Percentiles rank a stretch among this genome's conserved stretches.
These are phyloP conservation scores for Suillus tomentosus DNA, from an alignment of 768 basidiomycete species.

Conservation along the genomic window DNA sequence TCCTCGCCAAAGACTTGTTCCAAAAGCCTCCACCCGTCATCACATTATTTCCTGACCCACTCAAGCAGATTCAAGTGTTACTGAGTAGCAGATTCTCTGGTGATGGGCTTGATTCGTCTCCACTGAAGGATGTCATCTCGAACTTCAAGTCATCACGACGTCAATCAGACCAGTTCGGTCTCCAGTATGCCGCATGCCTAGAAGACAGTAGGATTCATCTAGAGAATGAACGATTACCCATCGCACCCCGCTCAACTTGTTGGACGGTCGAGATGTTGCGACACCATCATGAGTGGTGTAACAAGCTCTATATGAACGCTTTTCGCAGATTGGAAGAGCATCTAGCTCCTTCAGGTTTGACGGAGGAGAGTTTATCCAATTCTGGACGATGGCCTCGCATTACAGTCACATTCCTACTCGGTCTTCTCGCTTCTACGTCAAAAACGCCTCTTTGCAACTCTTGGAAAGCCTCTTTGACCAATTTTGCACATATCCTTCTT, in stretches of 20 bases:
- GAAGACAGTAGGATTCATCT: slow-evolving; percentile 16
- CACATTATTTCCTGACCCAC: not conserved
- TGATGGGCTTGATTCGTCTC: not conserved
- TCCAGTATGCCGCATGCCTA: slow-evolving; percentile 16
- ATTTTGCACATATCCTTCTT: slow-evolving; percentile 30
- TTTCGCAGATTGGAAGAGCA: slow-evolving; percentile 5
- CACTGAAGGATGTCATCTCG: slow-evolving; percentile 1
- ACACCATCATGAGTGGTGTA: slow-evolving; percentile 8
- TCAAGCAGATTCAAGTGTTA: not conserved
- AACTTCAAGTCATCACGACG: not conserved
- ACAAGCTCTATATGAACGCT: not conserved
- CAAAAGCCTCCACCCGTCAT: not conserved
- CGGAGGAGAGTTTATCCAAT: slow-evolving; percentile 16
- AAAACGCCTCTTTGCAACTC: slow-evolving; percentile 10
- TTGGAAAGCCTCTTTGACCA: slow-evolving; percentile 33
- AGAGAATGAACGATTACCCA: slow-evolving; percentile 9
- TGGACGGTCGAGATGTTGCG: not conserved
- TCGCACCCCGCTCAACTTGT: not conserved
- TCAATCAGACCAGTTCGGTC: slow-evolving; percentile 8
- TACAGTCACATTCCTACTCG: slow-evolving; percentile 31
- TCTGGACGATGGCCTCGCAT: slow-evolving; percentile 39
- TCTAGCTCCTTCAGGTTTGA: slow-evolving; percentile 17
- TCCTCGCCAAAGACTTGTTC: slow-evolving; percentile 7
- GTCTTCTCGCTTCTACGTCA: slow-evolving; percentile 28
- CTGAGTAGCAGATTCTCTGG: not conserved